Evolutionary conservation across 2,329 filamentous ascomycete genomes (phyloP).

Genomic region (Colletotrichum kahawae): DNA sequence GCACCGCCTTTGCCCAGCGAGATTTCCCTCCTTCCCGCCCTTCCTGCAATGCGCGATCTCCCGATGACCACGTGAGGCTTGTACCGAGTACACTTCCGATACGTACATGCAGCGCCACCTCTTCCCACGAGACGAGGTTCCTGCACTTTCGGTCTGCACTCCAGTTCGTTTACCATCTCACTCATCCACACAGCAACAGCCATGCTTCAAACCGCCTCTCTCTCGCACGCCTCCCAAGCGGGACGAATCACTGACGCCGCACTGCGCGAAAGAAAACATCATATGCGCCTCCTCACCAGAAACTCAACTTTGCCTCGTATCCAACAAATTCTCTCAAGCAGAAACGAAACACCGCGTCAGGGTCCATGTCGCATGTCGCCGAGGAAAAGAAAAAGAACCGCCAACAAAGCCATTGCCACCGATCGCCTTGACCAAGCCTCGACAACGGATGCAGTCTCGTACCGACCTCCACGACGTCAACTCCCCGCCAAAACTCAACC

Average conservation of each 20-base stretch:
- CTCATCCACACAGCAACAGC: background rate
- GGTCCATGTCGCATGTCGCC: background rate
- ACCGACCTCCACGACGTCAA: background rate
- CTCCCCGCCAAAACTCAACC: background rate
- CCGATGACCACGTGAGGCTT: conserved; percentile 18
- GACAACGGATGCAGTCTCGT: background rate
- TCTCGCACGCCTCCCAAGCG: background rate
- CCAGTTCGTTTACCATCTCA: background rate
- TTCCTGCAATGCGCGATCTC: conserved; percentile 23
- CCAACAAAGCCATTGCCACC: background rate
- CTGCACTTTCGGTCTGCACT: background rate
- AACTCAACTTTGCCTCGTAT: background rate
- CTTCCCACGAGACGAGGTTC: background rate
- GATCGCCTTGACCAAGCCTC: background rate
- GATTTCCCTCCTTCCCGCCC: conserved; percentile 10
- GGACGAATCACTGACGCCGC: background rate
- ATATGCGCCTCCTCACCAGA: background rate
- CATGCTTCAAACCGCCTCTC: background rate
- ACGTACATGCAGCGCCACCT: background rate
- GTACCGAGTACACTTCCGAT: background rate
- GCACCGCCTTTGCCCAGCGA: background rate
- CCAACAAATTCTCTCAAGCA: background rate
- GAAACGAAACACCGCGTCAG: background rate
- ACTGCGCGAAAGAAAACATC: background rate
- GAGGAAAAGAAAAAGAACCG: background rate